Evolutionary conservation across 345 rosid species (phyloP).

Genomic region (Populus deltoides): DNA sequence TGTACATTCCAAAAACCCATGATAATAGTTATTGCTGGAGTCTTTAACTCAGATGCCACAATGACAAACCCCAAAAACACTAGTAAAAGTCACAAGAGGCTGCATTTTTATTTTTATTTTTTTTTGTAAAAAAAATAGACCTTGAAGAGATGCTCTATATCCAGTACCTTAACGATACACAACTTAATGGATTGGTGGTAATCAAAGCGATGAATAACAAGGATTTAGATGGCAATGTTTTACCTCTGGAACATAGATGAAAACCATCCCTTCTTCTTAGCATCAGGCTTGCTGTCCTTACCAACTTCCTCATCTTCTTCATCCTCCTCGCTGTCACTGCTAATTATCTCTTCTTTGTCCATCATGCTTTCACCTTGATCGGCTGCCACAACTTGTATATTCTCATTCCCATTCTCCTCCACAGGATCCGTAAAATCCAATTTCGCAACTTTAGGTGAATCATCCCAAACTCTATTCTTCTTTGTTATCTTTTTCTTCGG

Average conservation of each 20-base stretch:
- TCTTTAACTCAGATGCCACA: background rate
- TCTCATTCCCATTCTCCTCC: constrained; percentile 51
- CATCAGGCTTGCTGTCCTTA: constrained; percentile 61
- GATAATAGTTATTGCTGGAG: background rate
- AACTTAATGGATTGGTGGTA: background rate
- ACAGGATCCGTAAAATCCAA: constrained; percentile 81
- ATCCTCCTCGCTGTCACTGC: constrained; percentile 85
- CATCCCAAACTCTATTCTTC: constrained; percentile 95
- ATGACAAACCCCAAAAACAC: background rate
- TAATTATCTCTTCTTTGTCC: constrained; percentile 85
- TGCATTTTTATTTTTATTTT: too few species aligned
- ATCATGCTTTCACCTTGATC: constrained; percentile 97
- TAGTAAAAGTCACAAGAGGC: background rate
- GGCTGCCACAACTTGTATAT: constrained; percentile 62
- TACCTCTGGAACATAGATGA: constrained; percentile 97
- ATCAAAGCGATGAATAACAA: background rate
- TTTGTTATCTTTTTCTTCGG: constrained; percentile 73
- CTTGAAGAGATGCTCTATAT: background rate
- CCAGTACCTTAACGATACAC: background rate
- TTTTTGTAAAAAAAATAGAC: background rate
- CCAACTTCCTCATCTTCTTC: constrained; percentile 58
- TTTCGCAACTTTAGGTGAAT: constrained; percentile 62
- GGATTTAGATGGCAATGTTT: background rate
- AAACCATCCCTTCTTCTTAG: constrained; percentile 93
- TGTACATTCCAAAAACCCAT: background rate